These are phyloP conservation scores for Pichia sp. DNA, from an alignment of 1,139 yeast genomes.

Conservation along the genomic window DNA sequence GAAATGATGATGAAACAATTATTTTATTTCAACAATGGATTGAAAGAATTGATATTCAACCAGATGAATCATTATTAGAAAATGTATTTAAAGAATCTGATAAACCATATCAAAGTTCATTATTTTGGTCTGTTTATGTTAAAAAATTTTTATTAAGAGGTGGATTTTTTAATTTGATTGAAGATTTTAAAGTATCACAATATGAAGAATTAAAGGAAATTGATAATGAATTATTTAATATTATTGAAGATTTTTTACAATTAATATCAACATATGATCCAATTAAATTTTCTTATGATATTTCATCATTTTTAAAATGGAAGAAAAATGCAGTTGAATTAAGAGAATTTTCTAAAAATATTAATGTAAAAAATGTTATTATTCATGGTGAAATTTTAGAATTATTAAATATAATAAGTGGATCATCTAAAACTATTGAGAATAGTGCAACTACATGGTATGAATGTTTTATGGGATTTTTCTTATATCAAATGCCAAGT, in stretches of 20 bases:
- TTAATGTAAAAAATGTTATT: slow-evolving; percentile 23
- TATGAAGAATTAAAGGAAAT: slow-evolving; percentile 34
- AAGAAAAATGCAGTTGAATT: slow-evolving; percentile 45
- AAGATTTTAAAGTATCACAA: slow-evolving; percentile 38
- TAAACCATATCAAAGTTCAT: slow-evolving; percentile 40
- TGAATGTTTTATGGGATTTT: slow-evolving; percentile 58
- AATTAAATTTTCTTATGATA: slow-evolving; percentile 34
- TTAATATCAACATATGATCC: slow-evolving; percentile 38
- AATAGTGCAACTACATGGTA: slow-evolving; percentile 57
- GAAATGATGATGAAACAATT: slow-evolving; percentile 40
- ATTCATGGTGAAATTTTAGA: slow-evolving; percentile 40
- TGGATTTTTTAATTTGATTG: slow-evolving; percentile 47
- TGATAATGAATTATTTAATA: slow-evolving; percentile 33
- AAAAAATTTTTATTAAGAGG: slow-evolving; percentile 60
- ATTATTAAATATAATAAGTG: slow-evolving; percentile 43
- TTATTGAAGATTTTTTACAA: slow-evolving; percentile 42
- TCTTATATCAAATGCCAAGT: slow-evolving; percentile 58
- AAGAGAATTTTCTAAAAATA: slow-evolving; percentile 35
- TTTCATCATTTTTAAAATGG: slow-evolving; percentile 44
- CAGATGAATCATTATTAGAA: slow-evolving; percentile 43
- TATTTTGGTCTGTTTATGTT: slow-evolving; percentile 59
- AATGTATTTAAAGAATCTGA: slow-evolving; percentile 30
- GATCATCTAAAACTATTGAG: slow-evolving; percentile 47
- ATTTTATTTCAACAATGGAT: slow-evolving; percentile 53
- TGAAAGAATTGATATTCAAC: slow-evolving; percentile 58